These are phyloP conservation scores for Termitomyces sp. DNA, from an alignment of 768 basidiomycete species.

Conservation along the genomic window DNA sequence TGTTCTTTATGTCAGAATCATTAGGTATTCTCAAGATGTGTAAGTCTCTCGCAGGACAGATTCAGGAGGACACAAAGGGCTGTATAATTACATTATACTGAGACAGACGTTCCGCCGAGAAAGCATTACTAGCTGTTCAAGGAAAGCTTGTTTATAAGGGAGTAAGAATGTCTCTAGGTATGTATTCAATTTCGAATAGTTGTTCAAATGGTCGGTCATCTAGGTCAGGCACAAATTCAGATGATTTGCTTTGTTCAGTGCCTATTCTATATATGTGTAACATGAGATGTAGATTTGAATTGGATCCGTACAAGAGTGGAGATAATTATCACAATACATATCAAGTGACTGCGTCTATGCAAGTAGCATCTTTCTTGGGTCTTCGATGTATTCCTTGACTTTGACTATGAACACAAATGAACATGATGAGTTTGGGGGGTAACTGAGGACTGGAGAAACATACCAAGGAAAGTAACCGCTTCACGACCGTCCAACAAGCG, in stretches of 20 bases:
- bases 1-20: too few species aligned
- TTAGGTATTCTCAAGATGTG: too few species aligned
- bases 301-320: slow-evolving; percentile 1
- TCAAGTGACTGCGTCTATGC: slow-evolving; percentile 24
- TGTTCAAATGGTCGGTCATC: background rate
- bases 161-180: slow-evolving; percentile 5
- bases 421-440: background rate
- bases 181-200: background rate
- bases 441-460: slow-evolving; percentile 25
- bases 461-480: slow-evolving; percentile 96
- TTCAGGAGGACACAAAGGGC: slow-evolving; percentile 38
- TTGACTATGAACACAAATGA: slow-evolving; percentile 49
- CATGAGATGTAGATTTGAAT: slow-evolving; percentile 6
- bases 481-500: slow-evolving; percentile 93
- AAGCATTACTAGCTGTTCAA: slow-evolving; percentile 67
- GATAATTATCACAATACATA: slow-evolving; percentile 9
- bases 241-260: background rate
- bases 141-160: slow-evolving; percentile 65
- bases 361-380: slow-evolving; percentile 89
- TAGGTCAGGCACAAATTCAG: background rate
- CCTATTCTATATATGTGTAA: background rate
- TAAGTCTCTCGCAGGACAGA: too few species aligned
- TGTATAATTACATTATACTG: slow-evolving; percentile 72
- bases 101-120: slow-evolving; percentile 70
- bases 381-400: slow-evolving; percentile 92